These are phyloP conservation scores for Trichoderma brevicompactum DNA, from an alignment of 2,329 filamentous ascomycete species.

Conservation along the genomic window DNA sequence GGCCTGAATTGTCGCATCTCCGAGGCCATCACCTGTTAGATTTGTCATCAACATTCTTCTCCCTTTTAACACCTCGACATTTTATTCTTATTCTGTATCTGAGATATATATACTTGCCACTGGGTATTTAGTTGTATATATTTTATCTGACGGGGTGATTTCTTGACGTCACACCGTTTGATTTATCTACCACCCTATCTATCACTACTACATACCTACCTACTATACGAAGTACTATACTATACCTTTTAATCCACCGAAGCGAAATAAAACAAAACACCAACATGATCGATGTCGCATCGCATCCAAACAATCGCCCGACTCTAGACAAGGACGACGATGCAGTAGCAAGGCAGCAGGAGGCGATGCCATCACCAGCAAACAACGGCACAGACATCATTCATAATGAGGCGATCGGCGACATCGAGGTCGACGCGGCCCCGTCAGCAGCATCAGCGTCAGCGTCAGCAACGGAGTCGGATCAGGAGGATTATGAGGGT, in stretches of 20 bases:
- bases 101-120: conserved; percentile 2
- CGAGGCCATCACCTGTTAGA: conserved; percentile 22
- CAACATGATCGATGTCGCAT: conserved; percentile 21
- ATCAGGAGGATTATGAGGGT: background rate
- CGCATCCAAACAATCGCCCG: background rate
- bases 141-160: background rate
- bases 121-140: background rate
- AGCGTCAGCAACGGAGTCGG: background rate
- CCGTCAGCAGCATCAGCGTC: conserved; percentile 5
- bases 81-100: no score
- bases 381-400: background rate
- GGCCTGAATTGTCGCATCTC: background rate
- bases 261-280: background rate
- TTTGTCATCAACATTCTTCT: conserved; percentile 22
- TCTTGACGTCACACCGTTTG: conserved; percentile 8
- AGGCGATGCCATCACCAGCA: background rate
- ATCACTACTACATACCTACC: no score
- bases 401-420: background rate
- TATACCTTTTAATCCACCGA: background rate
- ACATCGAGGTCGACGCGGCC: background rate
- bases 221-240: no score
- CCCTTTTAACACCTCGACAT: background rate
- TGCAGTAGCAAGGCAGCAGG: background rate
- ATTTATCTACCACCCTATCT: no score
- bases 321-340: background rate